Conservation (phyloP, 441 rosid genomes). For the Gossypium gossypioides region DNA sequence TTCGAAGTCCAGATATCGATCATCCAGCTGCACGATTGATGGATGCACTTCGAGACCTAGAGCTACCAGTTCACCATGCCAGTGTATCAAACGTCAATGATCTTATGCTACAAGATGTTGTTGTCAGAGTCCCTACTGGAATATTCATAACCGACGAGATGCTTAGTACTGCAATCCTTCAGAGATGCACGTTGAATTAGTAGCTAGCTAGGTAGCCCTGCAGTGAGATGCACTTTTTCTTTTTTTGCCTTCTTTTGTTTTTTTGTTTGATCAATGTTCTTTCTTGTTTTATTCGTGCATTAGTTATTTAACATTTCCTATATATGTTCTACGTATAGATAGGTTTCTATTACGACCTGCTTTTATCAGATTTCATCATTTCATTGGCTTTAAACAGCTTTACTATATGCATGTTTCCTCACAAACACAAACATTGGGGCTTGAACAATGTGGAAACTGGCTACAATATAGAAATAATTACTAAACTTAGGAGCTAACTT, state of each 20-base stretch:
- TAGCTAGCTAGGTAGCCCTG: background rate
- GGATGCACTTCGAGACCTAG: constrained; percentile 32
- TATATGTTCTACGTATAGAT: background rate
- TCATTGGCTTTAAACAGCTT: background rate
- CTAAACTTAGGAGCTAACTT: too few relatives aligned
- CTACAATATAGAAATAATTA: too few relatives aligned
- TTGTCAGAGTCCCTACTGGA: constrained; percentile 29
- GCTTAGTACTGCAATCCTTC: constrained; percentile 8
- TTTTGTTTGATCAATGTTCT: background rate
- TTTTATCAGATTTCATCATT: background rate
- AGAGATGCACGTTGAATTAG: constrained; percentile 2
- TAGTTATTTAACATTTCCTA: background rate
- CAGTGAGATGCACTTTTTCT: background rate
- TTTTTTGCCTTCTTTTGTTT: background rate
- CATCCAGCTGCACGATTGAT: constrained; percentile 38
- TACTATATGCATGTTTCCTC: too few relatives aligned
- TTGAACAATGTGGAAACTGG: too few relatives aligned
- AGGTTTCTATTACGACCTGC: too few relatives aligned
- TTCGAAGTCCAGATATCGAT: constrained; percentile 27
- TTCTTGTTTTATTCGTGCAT: background rate
- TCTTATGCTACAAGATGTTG: constrained; percentile 36
- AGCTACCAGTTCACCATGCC: constrained; percentile 33
- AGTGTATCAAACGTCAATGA: constrained; percentile 33
- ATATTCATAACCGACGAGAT: constrained; percentile 7
- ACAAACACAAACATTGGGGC: too few relatives aligned